A percentile compares a stretch with the other conserved stretches of the same genome.
phyloP scores from a whole-genome alignment of 768 basidiomycete genomes.

The Cyathus striatus region DNA sequence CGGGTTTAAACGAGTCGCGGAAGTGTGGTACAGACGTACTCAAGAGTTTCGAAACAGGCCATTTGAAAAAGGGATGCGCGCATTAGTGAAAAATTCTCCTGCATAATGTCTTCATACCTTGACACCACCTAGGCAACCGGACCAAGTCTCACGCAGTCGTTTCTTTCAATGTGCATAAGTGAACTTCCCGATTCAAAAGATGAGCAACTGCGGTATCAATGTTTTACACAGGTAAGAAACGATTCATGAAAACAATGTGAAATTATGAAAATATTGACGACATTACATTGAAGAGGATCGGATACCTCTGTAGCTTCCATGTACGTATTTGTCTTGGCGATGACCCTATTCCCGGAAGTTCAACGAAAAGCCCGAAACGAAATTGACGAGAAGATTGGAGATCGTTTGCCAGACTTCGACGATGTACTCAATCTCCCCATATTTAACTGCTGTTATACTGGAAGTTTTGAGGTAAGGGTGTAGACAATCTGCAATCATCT shows the following conservation, averaged over 20 bases:
- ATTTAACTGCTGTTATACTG: background rate
- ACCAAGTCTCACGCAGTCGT: too few relatives aligned
- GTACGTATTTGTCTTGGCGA: background rate
- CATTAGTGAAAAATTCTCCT: background rate
- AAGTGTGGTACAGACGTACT: background rate
- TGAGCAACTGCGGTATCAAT: background rate
- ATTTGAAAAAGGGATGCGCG: background rate
- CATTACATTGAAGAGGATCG: background rate
- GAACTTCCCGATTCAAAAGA: background rate
- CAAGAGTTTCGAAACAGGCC: background rate
- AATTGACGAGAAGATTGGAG: background rate
- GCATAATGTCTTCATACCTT: background rate
- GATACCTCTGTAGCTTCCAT: background rate
- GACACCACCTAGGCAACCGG: too few relatives aligned
- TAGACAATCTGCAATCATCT: too few relatives aligned
- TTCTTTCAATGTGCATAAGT: too few relatives aligned
- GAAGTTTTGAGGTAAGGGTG: background rate
- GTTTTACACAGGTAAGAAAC: background rate
- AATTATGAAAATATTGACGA: background rate
- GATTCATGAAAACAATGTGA: background rate
- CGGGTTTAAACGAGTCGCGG: background rate
- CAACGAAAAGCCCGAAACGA: background rate
- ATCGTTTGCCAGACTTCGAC: background rate
- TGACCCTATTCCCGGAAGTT: background rate
- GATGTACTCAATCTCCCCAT: background rate